phyloP scores from a whole-genome alignment of 140 eudicot species.

The Bidens hawaiensis region DNA sequence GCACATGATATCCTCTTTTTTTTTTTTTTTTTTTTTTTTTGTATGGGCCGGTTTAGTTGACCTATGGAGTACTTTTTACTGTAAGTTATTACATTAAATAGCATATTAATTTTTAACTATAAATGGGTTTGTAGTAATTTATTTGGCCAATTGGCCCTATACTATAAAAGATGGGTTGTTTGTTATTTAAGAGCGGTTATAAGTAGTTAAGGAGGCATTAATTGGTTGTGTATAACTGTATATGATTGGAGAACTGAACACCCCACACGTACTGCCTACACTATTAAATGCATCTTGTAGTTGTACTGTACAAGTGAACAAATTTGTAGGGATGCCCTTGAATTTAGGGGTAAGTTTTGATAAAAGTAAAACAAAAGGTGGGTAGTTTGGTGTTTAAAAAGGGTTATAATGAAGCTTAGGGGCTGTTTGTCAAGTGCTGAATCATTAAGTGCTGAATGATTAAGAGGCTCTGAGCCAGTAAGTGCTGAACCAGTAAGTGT shows the following conservation, averaged over 20 bases:
- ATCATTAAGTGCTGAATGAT: no score
- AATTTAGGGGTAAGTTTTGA: slow-evolving; percentile 1
- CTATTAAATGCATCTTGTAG: not conserved
- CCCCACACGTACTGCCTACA: no score
- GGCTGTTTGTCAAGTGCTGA: no score
- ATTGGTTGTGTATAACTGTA: not conserved
- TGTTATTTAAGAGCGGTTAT: not conserved
- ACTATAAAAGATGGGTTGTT: not conserved
- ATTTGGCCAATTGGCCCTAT: not conserved
- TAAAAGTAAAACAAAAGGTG: slow-evolving; percentile 15
- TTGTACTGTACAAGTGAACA: slow-evolving; percentile 13
- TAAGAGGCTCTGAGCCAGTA: no score
- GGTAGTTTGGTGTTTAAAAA: slow-evolving; percentile 23
- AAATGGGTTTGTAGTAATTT: no score
- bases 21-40: no score
- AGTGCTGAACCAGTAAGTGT: no score
- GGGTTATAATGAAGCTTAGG: slow-evolving; percentile 20
- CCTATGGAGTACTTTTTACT: not conserved
- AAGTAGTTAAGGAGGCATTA: not conserved
- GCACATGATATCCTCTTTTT: no score
- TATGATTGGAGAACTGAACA: not conserved
- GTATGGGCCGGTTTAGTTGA: not conserved
- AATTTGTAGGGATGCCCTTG: slow-evolving; percentile 9
- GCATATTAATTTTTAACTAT: not conserved
- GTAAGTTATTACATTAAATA: not conserved